A percentile compares a stretch with the other conserved stretches of the same genome.
Conservation (phyloP, 75 land plant genomes). For the Pinus taeda region DNA sequence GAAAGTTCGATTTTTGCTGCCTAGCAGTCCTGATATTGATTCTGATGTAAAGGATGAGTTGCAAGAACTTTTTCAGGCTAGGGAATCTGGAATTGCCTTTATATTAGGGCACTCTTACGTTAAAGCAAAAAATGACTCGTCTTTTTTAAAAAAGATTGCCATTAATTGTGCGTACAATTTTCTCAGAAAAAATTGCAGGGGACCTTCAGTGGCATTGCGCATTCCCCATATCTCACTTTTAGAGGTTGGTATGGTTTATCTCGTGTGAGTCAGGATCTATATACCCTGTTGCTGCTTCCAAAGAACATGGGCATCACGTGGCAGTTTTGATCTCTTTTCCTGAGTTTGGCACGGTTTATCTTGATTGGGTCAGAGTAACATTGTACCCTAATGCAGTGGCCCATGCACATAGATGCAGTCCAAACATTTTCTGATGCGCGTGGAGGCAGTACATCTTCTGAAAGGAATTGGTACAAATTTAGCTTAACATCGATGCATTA, state of each 20-base stretch:
- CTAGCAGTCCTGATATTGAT: constrained; percentile 22
- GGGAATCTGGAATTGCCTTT: constrained; percentile 53
- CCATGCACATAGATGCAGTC: no score
- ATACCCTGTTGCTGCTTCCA: no score
- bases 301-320: no score
- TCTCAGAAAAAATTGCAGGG: constrained; percentile 44
- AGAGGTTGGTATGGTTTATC: constrained; percentile 58
- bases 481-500: no score
- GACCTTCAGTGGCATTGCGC: constrained; percentile 33
- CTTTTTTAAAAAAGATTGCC: constrained; percentile 33
- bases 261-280: constrained; percentile 20
- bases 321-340: no score
- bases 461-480: no score
- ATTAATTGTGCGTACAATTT: constrained; percentile 43
- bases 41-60: constrained; percentile 21
- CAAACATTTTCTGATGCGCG: no score
- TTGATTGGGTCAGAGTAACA: no score
- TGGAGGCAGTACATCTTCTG: no score
- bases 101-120: constrained; percentile 51
- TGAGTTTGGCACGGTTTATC: no score
- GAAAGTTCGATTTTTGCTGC: constrained; percentile 33
- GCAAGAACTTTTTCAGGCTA: constrained; percentile 39
- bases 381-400: no score
- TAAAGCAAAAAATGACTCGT: constrained; percentile 37
- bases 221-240: constrained; percentile 47